phyloP scores from a whole-genome alignment of 352 stramenopile genomes.

The Pythium rhizo-oryzae region DNA sequence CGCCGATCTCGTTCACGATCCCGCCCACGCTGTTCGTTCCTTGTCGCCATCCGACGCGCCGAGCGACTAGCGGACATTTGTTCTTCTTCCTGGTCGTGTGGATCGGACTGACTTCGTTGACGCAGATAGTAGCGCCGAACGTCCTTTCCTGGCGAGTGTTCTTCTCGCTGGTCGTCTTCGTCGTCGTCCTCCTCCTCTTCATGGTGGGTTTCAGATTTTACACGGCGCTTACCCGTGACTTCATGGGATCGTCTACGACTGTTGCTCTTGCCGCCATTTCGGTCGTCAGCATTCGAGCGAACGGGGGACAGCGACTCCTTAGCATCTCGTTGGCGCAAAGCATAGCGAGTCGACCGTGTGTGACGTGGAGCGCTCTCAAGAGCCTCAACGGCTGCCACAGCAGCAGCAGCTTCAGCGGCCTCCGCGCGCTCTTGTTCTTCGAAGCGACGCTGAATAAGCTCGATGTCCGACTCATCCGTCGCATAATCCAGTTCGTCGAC shows the following conservation, averaged over 20 bases:
- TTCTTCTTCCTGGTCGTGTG: slow-evolving; percentile 26
- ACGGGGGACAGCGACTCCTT: slow-evolving; percentile 20
- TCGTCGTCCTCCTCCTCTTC: slow-evolving; percentile 33
- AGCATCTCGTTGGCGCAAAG: slow-evolving; percentile 48
- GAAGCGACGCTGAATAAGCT: slow-evolving; percentile 57
- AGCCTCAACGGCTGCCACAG: slow-evolving; percentile 24
- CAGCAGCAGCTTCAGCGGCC: slow-evolving; percentile 29
- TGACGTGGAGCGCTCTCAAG: slow-evolving; percentile 18
- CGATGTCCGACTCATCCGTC: slow-evolving; percentile 53
- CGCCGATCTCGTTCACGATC: slow-evolving; percentile 13
- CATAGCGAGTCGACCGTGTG: slow-evolving; percentile 51
- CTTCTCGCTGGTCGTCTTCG: slow-evolving; percentile 34
- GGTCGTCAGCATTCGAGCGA: slow-evolving; percentile 24
- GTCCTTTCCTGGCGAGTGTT: slow-evolving; percentile 9
- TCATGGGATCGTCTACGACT: slow-evolving; percentile 8
- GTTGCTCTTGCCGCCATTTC: slow-evolving; percentile 29
- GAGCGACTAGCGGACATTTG: not conserved
- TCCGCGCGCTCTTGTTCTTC: slow-evolving; percentile 47
- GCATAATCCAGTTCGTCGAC: slow-evolving; percentile 36
- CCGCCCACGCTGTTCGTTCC: slow-evolving; percentile 11
- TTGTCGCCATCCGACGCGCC: not conserved
- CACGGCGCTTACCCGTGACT: not conserved
- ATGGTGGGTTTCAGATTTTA: slow-evolving; percentile 17
- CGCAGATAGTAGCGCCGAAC: slow-evolving; percentile 47
- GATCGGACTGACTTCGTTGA: slow-evolving; percentile 34